These are phyloP conservation scores for Puccinellia tenuiflora DNA, from an alignment of 176 grass and related monocot species.

Conservation along the genomic window DNA sequence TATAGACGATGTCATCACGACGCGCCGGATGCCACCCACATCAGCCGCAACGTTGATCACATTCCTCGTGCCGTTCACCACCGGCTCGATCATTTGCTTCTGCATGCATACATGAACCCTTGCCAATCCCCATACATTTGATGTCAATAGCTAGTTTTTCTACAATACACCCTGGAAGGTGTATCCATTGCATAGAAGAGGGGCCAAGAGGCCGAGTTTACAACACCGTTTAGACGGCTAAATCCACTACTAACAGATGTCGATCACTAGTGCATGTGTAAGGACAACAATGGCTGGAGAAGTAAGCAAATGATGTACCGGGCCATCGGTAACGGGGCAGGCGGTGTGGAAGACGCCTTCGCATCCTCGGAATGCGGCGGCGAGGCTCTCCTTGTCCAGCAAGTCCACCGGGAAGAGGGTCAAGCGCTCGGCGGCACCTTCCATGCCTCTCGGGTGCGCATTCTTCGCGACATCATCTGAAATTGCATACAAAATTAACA, in stretches of 20 bases:
- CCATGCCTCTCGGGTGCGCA: slow-evolving; percentile 26
- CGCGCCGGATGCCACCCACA: slow-evolving; percentile 5
- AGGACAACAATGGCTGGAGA: neutral
- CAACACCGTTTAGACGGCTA: no score
- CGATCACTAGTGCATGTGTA: neutral
- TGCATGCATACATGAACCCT: no score
- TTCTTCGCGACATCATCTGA: slow-evolving; percentile 35
- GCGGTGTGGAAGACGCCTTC: slow-evolving; percentile 57
- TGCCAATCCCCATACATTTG: no score
- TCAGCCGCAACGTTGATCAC: slow-evolving; percentile 11
- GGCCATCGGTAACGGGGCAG: slow-evolving; percentile 51
- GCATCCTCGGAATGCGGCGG: slow-evolving; percentile 40
- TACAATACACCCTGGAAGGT: no score
- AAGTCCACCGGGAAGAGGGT: slow-evolving; percentile 35
- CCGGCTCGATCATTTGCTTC: no score
- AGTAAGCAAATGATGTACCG: neutral
- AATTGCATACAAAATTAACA: neutral
- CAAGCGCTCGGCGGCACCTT: slow-evolving; percentile 32
- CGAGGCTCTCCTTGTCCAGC: no score
- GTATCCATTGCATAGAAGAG: no score
- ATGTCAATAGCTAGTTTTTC: no score
- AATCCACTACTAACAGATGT: no score
- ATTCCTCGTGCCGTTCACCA: no score
- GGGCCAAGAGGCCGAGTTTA: no score
- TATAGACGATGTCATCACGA: slow-evolving; percentile 36